Percentiles rank a stretch among this genome's conserved stretches.
These are phyloP conservation scores for Trichoderma sp. DNA, from an alignment of 2,329 filamentous ascomycete genomes.

Conservation along the genomic window DNA sequence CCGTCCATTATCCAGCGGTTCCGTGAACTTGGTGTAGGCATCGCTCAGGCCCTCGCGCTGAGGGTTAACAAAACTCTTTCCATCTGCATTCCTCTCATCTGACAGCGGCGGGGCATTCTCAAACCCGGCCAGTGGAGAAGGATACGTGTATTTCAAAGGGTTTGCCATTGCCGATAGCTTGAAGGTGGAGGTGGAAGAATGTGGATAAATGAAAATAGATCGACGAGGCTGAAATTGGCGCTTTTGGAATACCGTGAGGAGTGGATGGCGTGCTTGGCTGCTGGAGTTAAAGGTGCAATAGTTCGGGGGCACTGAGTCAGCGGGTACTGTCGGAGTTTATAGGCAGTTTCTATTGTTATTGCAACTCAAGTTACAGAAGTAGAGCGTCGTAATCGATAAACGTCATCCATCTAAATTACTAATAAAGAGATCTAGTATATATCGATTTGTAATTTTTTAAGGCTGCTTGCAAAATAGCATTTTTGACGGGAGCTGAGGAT, in stretches of 20 bases:
- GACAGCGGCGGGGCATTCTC: constrained; percentile 54
- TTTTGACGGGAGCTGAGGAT: not conserved
- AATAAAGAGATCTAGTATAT: not conserved
- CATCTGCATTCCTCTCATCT: constrained; percentile 62
- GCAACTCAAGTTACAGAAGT: not conserved
- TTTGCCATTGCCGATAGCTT: constrained; percentile 8
- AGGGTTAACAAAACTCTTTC: constrained; percentile 73
- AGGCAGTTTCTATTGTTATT: not conserved
- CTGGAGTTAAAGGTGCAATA: not conserved
- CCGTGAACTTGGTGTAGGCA: constrained; percentile 67
- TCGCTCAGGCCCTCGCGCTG: constrained; percentile 57
- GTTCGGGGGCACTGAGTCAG: not conserved
- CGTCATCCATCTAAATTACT: not conserved
- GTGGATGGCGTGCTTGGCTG: constrained; percentile 3
- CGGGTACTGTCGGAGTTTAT: constrained; percentile 4
- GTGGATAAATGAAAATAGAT: not conserved
- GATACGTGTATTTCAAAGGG: constrained; percentile 8
- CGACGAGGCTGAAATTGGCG: not conserved
- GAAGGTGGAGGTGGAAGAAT: not conserved
- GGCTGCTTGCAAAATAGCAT: not conserved
- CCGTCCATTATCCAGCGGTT: constrained; percentile 62
- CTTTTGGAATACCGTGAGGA: not conserved
- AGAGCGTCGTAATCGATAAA: not conserved
- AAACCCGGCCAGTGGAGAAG: constrained; percentile 47
- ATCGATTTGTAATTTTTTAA: not conserved